A percentile compares a stretch with the other conserved stretches of the same genome.
Conservation (phyloP, 148 eudicot genomes). For the Salicornia ramosissima region DNA sequence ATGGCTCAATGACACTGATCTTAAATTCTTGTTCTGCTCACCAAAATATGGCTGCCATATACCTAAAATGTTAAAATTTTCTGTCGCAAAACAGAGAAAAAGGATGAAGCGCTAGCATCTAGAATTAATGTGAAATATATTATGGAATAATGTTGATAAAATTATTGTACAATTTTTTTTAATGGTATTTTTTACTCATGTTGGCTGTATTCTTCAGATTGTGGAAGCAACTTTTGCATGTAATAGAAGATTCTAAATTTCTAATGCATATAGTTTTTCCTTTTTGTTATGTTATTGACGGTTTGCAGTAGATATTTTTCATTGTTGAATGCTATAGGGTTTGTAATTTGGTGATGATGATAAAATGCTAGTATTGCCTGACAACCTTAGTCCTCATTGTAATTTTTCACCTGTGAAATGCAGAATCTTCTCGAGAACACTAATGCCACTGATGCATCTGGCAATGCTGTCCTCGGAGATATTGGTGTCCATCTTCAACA, state of each 20-base stretch:
- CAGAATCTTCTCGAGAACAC: slow-evolving; percentile 77
- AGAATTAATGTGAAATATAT: too few relatives aligned
- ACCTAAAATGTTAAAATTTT: too few relatives aligned
- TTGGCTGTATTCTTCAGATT: not conserved
- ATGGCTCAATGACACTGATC: too few relatives aligned
- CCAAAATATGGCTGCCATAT: too few relatives aligned
- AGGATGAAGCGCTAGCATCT: too few relatives aligned
- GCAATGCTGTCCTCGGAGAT: slow-evolving; percentile 76
- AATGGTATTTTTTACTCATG: too few relatives aligned
- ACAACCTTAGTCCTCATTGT: not conserved
- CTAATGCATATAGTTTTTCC: too few relatives aligned
- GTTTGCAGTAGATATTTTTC: not conserved
- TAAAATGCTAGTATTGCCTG: not conserved
- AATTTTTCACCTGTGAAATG: slow-evolving; percentile 13
- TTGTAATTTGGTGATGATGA: not conserved
- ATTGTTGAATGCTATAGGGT: not conserved
- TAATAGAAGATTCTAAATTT: not conserved
- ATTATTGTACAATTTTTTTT: too few relatives aligned
- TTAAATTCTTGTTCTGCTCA: too few relatives aligned
- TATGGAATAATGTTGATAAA: too few relatives aligned
- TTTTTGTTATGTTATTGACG: not conserved
- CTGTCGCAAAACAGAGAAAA: too few relatives aligned
- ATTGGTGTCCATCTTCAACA: slow-evolving; percentile 89
- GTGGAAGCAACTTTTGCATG: not conserved
- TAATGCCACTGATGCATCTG: slow-evolving; percentile 90